Percentiles rank a stretch among this genome's conserved stretches.
These are phyloP conservation scores for Neodidymelliopsis sp. DNA, from an alignment of 2,329 filamentous ascomycete genomes.

Conservation along the genomic window DNA sequence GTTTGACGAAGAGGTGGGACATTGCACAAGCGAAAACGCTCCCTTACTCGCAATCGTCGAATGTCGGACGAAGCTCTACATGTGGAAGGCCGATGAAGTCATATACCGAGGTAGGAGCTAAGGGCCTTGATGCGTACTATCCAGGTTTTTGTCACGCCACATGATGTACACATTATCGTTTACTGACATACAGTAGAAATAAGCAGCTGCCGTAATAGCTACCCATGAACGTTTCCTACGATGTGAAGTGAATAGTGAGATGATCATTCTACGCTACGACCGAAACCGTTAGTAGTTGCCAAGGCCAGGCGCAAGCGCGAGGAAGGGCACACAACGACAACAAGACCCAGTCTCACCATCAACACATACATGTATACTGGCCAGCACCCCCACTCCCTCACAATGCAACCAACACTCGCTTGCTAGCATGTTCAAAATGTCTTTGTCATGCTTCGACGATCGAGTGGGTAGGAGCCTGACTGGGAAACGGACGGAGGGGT, in stretches of 20 bases:
- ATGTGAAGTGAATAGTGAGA: neutral
- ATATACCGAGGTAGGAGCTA: constrained; percentile 28
- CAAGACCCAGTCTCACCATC: constrained; percentile 21
- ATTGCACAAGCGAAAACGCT: constrained; percentile 17
- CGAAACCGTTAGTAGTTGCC: constrained; percentile 9
- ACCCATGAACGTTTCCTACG: too few relatives aligned
- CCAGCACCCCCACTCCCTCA: too few relatives aligned
- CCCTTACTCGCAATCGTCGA: constrained; percentile 17
- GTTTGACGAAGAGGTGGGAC: constrained; percentile 18
- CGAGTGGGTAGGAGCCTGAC: too few relatives aligned
- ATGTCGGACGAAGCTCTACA: constrained; percentile 31
- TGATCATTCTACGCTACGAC: constrained; percentile 10
- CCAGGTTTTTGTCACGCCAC: constrained; percentile 4
- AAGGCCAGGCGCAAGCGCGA: neutral
- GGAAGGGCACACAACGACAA: constrained; percentile 16
- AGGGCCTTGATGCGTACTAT: constrained; percentile 10
- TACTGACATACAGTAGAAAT: neutral
- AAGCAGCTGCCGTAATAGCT: too few relatives aligned
- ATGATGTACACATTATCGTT: neutral
- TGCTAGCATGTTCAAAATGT: too few relatives aligned
- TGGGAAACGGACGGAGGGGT: neutral
- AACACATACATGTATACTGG: constrained; percentile 11
- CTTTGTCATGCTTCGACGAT: too few relatives aligned
- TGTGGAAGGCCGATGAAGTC: constrained; percentile 28
- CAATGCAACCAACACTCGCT: too few relatives aligned